Base-by-base conservation (phyloP, 1,284 basidiomycete genomes). In the Ceratobasidium theobromae region DNA sequence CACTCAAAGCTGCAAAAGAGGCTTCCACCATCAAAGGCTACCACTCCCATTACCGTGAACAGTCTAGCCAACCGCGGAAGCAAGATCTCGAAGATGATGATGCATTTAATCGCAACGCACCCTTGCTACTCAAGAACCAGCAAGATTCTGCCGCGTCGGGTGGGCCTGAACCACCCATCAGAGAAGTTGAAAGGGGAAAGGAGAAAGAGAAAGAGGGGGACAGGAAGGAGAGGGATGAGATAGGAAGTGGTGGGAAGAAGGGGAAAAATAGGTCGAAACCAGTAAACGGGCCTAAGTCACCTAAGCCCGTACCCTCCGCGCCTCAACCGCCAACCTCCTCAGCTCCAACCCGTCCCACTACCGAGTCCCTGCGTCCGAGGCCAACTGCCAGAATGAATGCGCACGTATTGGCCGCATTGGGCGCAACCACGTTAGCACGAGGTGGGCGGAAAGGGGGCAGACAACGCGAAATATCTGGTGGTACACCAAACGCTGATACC, bases 1-100 rank as follows among this genome's bases (percentile, higher is more conserved):
- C 93, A 1, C 83, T 97, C 64, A 91, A 90, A 71, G 88, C 88
- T 0, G 87, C 91, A 75, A 89, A 88, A 73, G 81, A 81, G 3
- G 86, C 87, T 0, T 81, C 85, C 71, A 86, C 84, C 69, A 88
- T 89, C 72, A 88, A 85, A 72, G 86, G 87, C 69, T 78, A 84
- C 18, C 87, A 86, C 69, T 78, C 85, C 55, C 51, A 68, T 18
- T 53, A 70, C 23, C 68, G 67, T 21, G 66, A 70, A 9, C 64
- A 62, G 11, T 33, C 71, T 45, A 64, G 14, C 35, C 58, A 51
- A 67, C 55, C 32, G 33, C 64, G 30, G 30, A 53, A 35, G 67
- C 57, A 67, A 33, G 38, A 45, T 49, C 65, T 69, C 28, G 67
- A 69, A 46, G 65, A 70, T 28, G 55, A 67, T 64, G 53, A 69